Evolutionary conservation across 768 basidiomycete species (phyloP).

Genomic region (Agaricus blazei): DNA sequence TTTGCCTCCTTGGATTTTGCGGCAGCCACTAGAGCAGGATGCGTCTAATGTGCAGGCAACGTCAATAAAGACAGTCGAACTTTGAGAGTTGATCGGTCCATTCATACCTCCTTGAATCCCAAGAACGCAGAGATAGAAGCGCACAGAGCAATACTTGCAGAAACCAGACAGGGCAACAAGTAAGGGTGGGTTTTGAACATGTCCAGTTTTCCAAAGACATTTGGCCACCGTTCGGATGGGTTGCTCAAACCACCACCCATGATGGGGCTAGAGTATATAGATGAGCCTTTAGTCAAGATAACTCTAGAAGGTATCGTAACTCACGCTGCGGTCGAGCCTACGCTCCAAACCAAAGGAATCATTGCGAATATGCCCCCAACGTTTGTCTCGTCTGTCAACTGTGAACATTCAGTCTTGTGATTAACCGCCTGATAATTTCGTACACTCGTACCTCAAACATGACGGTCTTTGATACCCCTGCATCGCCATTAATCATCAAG

Average conservation of each 20-base stretch:
- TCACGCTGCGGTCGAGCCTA: constrained; percentile 28
- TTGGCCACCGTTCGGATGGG: constrained; percentile 57
- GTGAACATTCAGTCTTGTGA: not conserved
- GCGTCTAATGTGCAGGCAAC: constrained; percentile 19
- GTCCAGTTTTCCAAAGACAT: constrained; percentile 40
- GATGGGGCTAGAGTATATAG: constrained; percentile 39
- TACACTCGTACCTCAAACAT: constrained; percentile 34
- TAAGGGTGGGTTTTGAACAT: constrained; percentile 36
- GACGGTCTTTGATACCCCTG: constrained; percentile 40
- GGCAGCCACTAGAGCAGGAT: constrained; percentile 21
- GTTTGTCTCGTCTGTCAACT: constrained; percentile 35
- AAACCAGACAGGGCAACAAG: constrained; percentile 42
- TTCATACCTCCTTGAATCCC: constrained; percentile 40
- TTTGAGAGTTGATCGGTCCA: not conserved
- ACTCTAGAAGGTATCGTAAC: constrained; percentile 3
- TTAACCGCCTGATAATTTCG: not conserved
- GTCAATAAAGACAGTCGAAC: not conserved
- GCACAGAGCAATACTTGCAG: constrained; percentile 28
- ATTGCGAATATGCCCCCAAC: constrained; percentile 31
- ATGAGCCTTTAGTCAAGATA: not conserved
- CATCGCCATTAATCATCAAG: not conserved
- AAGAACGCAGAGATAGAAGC: constrained; percentile 28
- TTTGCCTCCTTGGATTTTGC: constrained; percentile 6
- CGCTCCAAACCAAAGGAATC: constrained; percentile 30
- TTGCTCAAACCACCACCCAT: constrained; percentile 61